Conservation (phyloP, 2,329 filamentous ascomycete genomes). For the Aureobasidium namibiae region DNA sequence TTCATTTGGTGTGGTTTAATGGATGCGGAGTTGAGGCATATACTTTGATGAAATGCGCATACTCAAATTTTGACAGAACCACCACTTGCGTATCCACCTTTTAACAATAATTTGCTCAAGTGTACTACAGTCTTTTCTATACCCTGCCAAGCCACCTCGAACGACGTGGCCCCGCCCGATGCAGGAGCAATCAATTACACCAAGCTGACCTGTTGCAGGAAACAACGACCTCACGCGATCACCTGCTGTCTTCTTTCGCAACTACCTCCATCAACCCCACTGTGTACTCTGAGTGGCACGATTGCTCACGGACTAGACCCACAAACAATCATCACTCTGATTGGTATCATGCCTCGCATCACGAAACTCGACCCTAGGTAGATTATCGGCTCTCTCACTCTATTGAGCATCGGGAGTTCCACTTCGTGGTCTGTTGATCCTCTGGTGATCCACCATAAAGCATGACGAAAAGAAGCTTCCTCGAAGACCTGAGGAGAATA, state of each 20-base stretch:
- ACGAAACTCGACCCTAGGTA: background rate
- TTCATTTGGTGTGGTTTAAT: background rate
- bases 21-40: background rate
- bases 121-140: background rate
- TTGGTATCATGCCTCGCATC: background rate
- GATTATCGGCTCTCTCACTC: background rate
- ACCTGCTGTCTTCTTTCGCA: background rate
- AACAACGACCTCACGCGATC: background rate
- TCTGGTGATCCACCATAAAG: background rate
- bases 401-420: background rate
- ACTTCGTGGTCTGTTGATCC: background rate
- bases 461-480: background rate
- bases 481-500: background rate
- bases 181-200: background rate
- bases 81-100: background rate
- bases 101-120: background rate
- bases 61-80: background rate
- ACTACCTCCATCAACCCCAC: background rate
- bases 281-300: background rate
- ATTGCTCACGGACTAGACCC: background rate
- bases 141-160: background rate
- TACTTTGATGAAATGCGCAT: constrained; percentile 2
- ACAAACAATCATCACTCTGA: too few relatives aligned
- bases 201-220: background rate
- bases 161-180: background rate